Evolutionary conservation across 805 yeast genomes (phyloP), one percentile per base, ranked within the genome.

Genomic region (Alloascoidea africana): DNA sequence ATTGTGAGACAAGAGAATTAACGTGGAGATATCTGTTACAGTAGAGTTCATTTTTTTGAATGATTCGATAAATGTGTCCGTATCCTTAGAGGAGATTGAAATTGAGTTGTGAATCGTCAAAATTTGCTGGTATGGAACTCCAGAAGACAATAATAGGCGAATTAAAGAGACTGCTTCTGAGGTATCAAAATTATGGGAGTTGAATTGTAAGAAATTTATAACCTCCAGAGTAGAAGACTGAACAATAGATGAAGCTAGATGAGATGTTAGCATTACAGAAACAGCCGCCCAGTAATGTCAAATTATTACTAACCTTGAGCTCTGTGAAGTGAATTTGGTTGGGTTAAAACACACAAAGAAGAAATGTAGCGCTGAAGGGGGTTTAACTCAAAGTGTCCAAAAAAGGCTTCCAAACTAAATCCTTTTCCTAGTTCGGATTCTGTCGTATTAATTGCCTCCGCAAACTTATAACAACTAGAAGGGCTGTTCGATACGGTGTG

Each of bases 331-430:
- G 33, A 19, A 32, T 39, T 27, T 13, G 41, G 34, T 5, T 43
- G 36, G n/a, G 34, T 33, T 18, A 35, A 38, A 16, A 50, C 18
- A 15, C 47, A 35, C 15, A 53, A 27, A 18, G 43, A 27, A 13
- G 53, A 36, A 34, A 44, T 38, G 11, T 49, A 34, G 34, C 45
- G 41, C 32, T 56, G 55, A 36, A 46, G 42, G 11, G 46, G 38
- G 4, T 44, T 35, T 17, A 56, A 41, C 15, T 46, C 36, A 32
- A 53, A 50, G 30, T 41, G 42, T 16, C 48, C 45, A 30, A 57
- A 56, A 38, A 66, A 55, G 3, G 54, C 42, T n/a, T 45, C 44
- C 18, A 63, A 40, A 2, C 56, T 42, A 34, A 59, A 52, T 15
- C 44, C 37, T 34, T 50, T 49, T 18, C 54, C 43, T n/a, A 50